Conservation (phyloP, 352 stramenopile genomes). For the Phytopythium sindhum region DNA sequence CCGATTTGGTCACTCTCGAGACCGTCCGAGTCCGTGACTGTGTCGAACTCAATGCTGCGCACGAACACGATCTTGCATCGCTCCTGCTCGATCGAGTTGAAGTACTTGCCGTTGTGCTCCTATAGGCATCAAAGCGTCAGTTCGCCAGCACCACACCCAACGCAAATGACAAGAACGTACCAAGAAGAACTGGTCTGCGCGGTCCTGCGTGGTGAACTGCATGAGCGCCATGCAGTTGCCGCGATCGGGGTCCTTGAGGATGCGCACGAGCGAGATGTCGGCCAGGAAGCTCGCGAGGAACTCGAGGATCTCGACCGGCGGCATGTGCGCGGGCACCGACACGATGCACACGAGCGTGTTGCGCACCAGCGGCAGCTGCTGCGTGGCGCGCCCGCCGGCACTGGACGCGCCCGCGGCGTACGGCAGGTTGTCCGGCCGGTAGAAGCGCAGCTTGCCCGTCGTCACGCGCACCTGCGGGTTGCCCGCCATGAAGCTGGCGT, state of each 20-base stretch:
- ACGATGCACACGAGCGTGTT: slow-evolving; percentile 81
- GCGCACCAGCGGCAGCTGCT: slow-evolving; percentile 58
- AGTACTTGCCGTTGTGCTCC: slow-evolving; percentile 88
- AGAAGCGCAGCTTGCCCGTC: slow-evolving; percentile 81
- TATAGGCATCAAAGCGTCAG: slow-evolving; percentile 10
- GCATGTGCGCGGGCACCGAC: slow-evolving; percentile 83
- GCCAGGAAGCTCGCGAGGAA: slow-evolving; percentile 73
- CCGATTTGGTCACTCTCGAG: neutral
- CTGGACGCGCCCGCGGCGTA: slow-evolving; percentile 26
- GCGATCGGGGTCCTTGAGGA: slow-evolving; percentile 77
- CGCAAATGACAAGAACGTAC: slow-evolving; percentile 12
- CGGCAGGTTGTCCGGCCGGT: slow-evolving; percentile 52
- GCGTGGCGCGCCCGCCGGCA: slow-evolving; percentile 8
- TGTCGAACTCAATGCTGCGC: slow-evolving; percentile 83
- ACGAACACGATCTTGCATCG: slow-evolving; percentile 91
- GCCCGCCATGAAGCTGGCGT: slow-evolving; percentile 61
- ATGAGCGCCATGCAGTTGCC: slow-evolving; percentile 86
- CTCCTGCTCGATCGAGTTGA: slow-evolving; percentile 91
- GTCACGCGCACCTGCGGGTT: slow-evolving; percentile 78
- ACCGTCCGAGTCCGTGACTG: slow-evolving; percentile 13
- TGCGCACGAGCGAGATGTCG: slow-evolving; percentile 73
- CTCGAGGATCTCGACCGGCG: slow-evolving; percentile 79
- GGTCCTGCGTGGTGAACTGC: slow-evolving; percentile 75
- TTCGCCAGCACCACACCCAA: neutral
- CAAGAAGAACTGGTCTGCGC: slow-evolving; percentile 80